Evolutionary conservation across 1,139 yeast genomes (phyloP), one percentile per base, ranked within the genome.

Genomic region (Suzukiozyma palmioleophila): DNA sequence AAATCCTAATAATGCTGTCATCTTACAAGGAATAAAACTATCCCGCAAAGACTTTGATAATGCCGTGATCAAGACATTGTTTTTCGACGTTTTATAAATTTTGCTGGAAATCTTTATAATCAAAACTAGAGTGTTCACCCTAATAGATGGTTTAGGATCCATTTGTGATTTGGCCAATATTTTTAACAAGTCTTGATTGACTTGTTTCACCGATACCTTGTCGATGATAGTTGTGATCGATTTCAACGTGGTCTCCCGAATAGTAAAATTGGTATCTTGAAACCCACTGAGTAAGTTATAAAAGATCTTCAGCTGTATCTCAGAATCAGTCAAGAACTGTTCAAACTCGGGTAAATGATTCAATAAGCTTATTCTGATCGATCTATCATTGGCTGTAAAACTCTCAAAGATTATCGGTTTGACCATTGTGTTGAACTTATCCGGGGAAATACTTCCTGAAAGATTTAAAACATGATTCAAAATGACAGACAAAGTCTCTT

Each of bases 131-230:
- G 97, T 90, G 60, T 88, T 86, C 6, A 92, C 88, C 49, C 98
- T 67, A 14, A 92, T 86, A 18, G 87, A 86, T 1, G 94, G 83
- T 42, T 82, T 83, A 2, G 81, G 78, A 55, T 92, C 98, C 58
- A 77, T 82, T 58, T 90, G 97, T 1, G 95, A 79, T 54, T 85
- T 87, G 1, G 97, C 97, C 43, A 92, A 65, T 37, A 80, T 75
- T 49, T 95, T 75, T 39, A 92, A 66, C 30, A 92, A 64, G 42
- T 92, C 97, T 51, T 89, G 90, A 54, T 92, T 92, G 37, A 90
- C 70, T 56, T 87, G 95, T 40, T 96, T 77, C 30, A 82, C 88
- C 0, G 87, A 73, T 3, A 92, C 71, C 50, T 81, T 81, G 24
- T 81, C 81, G 2, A 83, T 78, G 26, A 92, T 64, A 5, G 68